Evolutionary conservation across 331 rosid species (phyloP).

Genomic region (Stylosanthes scabra): DNA sequence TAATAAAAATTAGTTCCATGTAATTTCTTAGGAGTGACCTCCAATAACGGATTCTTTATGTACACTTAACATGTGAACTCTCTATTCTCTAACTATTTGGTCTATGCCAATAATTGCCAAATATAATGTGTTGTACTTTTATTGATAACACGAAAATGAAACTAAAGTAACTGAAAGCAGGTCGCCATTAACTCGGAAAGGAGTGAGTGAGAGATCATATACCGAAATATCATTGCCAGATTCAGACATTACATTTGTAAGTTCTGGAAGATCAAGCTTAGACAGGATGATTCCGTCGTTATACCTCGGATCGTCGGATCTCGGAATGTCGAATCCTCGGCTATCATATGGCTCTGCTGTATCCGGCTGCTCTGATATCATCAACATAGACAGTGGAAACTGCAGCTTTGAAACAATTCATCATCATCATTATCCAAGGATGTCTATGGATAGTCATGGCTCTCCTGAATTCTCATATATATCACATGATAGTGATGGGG

Average conservation of each 20-base stretch:
- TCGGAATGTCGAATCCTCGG: constrained; percentile 50
- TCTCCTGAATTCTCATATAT: constrained; percentile 61
- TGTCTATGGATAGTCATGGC: constrained; percentile 46
- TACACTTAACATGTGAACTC: no score
- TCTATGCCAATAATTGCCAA: no score
- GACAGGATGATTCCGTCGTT: constrained; percentile 57
- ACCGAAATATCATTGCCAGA: constrained; percentile 54
- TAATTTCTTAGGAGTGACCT: no score
- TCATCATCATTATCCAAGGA: constrained; percentile 52
- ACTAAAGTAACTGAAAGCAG: constrained; percentile 46
- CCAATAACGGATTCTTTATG: no score
- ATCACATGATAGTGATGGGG: constrained; percentile 66
- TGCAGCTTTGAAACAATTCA: constrained; percentile 65
- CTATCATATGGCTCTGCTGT: constrained; percentile 57
- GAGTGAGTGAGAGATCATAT: constrained; percentile 52
- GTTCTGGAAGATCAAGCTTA: constrained; percentile 70
- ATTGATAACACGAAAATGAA: no score
- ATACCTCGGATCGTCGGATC: constrained; percentile 45
- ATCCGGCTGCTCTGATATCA: not conserved
- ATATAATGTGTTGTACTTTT: no score
- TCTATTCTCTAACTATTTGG: no score
- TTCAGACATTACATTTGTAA: constrained; percentile 68
- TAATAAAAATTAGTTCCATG: no score
- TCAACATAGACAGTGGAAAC: constrained; percentile 41
- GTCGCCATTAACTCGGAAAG: constrained; percentile 78